Conservation (phyloP, 345 rosid genomes). For the Camelina sativa region DNA sequence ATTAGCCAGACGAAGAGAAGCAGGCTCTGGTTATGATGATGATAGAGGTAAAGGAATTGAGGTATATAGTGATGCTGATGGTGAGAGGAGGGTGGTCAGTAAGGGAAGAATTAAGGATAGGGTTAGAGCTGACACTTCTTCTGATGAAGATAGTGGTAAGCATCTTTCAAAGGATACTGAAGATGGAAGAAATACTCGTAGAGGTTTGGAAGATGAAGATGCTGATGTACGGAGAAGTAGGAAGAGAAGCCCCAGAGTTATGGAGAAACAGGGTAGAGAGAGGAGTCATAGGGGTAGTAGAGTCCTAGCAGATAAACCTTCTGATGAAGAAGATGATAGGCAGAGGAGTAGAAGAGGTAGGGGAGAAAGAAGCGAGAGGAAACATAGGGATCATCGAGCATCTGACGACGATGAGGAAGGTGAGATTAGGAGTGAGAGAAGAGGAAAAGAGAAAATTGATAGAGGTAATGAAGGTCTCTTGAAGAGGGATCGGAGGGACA, state of each 20-base stretch:
- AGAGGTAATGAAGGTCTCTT: constrained; percentile 29
- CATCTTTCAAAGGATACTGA: neutral
- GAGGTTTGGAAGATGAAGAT: constrained; percentile 29
- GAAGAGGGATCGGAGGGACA: constrained; percentile 45
- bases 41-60: constrained; percentile 23
- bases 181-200: constrained; percentile 16
- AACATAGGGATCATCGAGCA: constrained; percentile 30
- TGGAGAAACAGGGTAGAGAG: constrained; percentile 39
- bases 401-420: constrained; percentile 44
- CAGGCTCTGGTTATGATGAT: constrained; percentile 23
- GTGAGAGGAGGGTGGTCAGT: constrained; percentile 17
- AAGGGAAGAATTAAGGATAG: constrained; percentile 19
- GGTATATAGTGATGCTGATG: constrained; percentile 18
- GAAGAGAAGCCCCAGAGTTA: constrained; percentile 22
- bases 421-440: constrained; percentile 36
- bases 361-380: constrained; percentile 40
- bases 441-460: constrained; percentile 34
- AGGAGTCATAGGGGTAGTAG: constrained; percentile 39
- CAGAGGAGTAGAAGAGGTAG: constrained; percentile 31
- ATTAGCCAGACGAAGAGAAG: constrained; percentile 19
- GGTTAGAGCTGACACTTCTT: constrained; percentile 35
- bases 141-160: constrained; percentile 36
- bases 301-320: constrained; percentile 39
- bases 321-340: constrained; percentile 45
- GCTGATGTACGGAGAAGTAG: constrained; percentile 12